A percentile compares a stretch with the other conserved stretches of the same genome.
phyloP scores from a whole-genome alignment of 306 rosid genomes.

The Trifolium subterraneum region DNA sequence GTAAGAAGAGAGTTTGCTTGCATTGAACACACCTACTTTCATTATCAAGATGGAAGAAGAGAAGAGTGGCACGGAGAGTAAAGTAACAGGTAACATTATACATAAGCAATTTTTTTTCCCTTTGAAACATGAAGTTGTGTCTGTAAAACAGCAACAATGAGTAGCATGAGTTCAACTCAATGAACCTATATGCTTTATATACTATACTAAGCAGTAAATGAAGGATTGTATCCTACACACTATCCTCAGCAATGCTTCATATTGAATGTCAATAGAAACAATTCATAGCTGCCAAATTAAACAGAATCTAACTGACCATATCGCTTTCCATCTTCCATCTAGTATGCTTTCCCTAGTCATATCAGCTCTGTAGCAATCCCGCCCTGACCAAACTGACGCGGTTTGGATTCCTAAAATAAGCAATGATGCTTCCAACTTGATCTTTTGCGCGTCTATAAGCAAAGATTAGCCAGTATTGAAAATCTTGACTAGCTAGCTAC shows the following conservation, averaged over 20 bases:
- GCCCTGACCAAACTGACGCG: slow-evolving; percentile 1
- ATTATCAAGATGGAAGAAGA: background rate
- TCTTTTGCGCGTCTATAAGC: slow-evolving; percentile 22
- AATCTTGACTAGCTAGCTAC: slow-evolving; percentile 46
- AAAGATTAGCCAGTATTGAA: slow-evolving; percentile 12
- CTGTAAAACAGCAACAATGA: slow-evolving; percentile 30
- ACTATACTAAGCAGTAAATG: slow-evolving; percentile 25
- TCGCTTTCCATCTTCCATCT: slow-evolving; percentile 36
- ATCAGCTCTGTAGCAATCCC: slow-evolving; percentile 11
- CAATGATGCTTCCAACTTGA: slow-evolving; percentile 29
- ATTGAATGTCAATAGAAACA: slow-evolving; percentile 40
- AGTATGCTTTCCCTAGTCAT: slow-evolving; percentile 21
- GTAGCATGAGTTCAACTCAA: slow-evolving; percentile 44
- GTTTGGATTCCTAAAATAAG: background rate
- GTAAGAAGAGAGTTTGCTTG: no score
- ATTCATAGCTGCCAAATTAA: slow-evolving; percentile 41
- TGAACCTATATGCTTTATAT: slow-evolving; percentile 35
- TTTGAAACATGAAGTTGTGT: slow-evolving; percentile 24
- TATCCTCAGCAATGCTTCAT: slow-evolving; percentile 37
- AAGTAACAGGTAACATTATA: background rate
- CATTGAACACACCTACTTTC: no score
- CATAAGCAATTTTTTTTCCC: slow-evolving; percentile 6
- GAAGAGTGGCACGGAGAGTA: background rate
- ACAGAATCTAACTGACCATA: background rate
- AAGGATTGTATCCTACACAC: slow-evolving; percentile 27